A percentile compares a stretch with the other conserved stretches of the same genome.
Evolutionary conservation across 768 basidiomycete species (phyloP).

Genomic region (Mycena kentingensis): DNA sequence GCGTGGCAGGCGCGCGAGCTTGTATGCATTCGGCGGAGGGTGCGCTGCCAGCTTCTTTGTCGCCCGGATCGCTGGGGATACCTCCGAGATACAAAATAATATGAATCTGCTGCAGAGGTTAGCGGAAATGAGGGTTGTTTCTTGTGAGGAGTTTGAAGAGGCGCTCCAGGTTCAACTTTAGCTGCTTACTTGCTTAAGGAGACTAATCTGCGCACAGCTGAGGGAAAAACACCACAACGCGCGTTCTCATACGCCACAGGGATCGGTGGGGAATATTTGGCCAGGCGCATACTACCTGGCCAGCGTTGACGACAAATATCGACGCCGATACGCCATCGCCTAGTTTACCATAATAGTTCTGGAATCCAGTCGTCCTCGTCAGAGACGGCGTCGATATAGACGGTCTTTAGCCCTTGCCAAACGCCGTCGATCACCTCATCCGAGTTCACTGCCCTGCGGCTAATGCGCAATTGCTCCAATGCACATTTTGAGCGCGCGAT

Average conservation of each 20-base stretch:
- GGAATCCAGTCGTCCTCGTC: too few relatives aligned
- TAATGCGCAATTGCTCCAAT: too few relatives aligned
- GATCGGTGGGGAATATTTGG: constrained; percentile 90
- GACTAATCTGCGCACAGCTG: constrained; percentile 51
- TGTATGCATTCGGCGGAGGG: constrained; percentile 96
- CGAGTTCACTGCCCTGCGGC: too few relatives aligned
- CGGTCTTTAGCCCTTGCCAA: too few relatives aligned
- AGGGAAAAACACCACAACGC: constrained; percentile 97
- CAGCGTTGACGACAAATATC: constrained; percentile 85
- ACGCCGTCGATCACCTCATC: too few relatives aligned
- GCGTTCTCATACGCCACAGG: constrained; percentile 78
- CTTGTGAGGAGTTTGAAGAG: constrained; percentile 91
- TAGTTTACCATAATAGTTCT: too few relatives aligned
- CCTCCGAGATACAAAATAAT: constrained; percentile 75
- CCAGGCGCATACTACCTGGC: constrained; percentile 92
- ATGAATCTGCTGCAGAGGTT: constrained; percentile 80
- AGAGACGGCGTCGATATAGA: too few relatives aligned
- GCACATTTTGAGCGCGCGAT: too few relatives aligned
- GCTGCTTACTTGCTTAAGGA: background rate
- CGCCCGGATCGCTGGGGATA: constrained; percentile 84
- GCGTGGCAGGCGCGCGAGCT: constrained; percentile 79
- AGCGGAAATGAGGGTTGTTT: constrained; percentile 84
- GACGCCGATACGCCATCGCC: constrained; percentile 87
- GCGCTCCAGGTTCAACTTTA: constrained; percentile 57
- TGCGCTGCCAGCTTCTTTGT: constrained; percentile 95